Evolutionary conservation across 2,329 filamentous ascomycete genomes (phyloP).

Genomic region (Colletotrichum aenigma): DNA sequence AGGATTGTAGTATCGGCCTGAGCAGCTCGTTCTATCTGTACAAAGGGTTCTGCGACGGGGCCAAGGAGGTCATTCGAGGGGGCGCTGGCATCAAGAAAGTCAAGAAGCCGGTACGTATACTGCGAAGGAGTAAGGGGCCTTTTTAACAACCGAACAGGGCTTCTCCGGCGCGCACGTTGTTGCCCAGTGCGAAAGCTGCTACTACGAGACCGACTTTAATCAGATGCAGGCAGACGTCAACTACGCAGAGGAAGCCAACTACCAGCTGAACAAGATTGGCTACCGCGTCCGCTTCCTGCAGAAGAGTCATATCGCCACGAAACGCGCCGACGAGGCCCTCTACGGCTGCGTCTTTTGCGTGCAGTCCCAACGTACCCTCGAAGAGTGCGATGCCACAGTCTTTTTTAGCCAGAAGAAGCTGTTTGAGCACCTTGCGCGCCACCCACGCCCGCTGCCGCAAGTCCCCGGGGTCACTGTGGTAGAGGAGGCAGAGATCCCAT

Average conservation of each 20-base stretch:
- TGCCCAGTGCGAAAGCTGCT: slow-evolving; percentile 57
- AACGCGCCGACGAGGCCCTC: slow-evolving; percentile 54
- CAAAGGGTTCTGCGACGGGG: slow-evolving; percentile 61
- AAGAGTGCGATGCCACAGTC: slow-evolving; percentile 60
- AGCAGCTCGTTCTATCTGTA: slow-evolving; percentile 55
- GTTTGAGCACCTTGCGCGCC: slow-evolving; percentile 57
- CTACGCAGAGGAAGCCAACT: slow-evolving; percentile 52
- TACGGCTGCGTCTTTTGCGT: slow-evolving; percentile 63
- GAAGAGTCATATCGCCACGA: slow-evolving; percentile 57
- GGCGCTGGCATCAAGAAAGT: slow-evolving; percentile 54
- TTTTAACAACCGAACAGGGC: slow-evolving; percentile 32
- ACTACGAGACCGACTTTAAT: slow-evolving; percentile 58
- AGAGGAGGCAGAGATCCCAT: slow-evolving; percentile 45
- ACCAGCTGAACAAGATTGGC: slow-evolving; percentile 46
- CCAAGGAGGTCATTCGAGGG: slow-evolving; percentile 53
- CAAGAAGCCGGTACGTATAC: slow-evolving; percentile 48
- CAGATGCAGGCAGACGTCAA: slow-evolving; percentile 57
- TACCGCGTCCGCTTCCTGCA: slow-evolving; percentile 61
- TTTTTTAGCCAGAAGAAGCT: slow-evolving; percentile 59
- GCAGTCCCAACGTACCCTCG: slow-evolving; percentile 50
- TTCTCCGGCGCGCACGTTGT: slow-evolving; percentile 45
- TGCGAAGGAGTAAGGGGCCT: not conserved
- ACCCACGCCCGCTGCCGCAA: slow-evolving; percentile 56
- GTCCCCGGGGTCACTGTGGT: slow-evolving; percentile 54
- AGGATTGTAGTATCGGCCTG: slow-evolving; percentile 47